Evolutionary conservation across 2,329 filamentous ascomycete species (phyloP), one percentile per base, ranked within the genome.

Genomic region (Calonectria hongkongensis): DNA sequence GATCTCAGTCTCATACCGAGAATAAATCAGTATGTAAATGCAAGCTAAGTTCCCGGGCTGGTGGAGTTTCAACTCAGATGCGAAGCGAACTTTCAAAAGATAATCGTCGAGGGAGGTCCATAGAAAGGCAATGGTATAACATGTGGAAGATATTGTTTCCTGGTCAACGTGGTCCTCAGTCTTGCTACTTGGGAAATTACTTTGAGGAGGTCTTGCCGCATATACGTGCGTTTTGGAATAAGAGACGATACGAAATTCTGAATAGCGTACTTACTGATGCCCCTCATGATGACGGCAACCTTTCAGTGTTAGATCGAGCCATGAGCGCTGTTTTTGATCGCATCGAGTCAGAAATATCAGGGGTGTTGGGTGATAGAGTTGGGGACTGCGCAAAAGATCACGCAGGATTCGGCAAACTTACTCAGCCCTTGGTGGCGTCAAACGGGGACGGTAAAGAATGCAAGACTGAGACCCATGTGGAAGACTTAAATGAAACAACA

Each of bases 121-220:
- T 47, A 30, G 58, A 63, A 33, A 21, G 16, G 5, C 58, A 63
- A 12, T 63, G 58, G 58, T 10, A 21, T 45, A 47, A 63, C 18
- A 63, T 63, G 58, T 63, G 58, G 58, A 45, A 13, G 1, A 63
- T 47, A 33, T 2, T 63, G 12, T 63, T 63, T 47, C 58, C 58
- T 12, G 1, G 21, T 21, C 58, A 47, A 47, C 2, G 12, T 2
- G 7, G 8, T 6, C 58, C 58, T 30, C 39, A 9, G 2, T 63
- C 58, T 2, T 63, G 58, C n/a, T 63, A 63, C 58, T n/a, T 63
- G 4, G 58, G 58, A 5, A 63, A 47, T 36, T 47, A 63, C 12
- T 27, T 45, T 6, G 39, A 63, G 18, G 58, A 63, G 10, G 41
- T 47, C 4, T 21, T 63, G 41, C 41, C 58, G 2, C 58, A 47